Conservation (phyloP, 169 alveolate genomes). For the Plasmodium relictum region DNA sequence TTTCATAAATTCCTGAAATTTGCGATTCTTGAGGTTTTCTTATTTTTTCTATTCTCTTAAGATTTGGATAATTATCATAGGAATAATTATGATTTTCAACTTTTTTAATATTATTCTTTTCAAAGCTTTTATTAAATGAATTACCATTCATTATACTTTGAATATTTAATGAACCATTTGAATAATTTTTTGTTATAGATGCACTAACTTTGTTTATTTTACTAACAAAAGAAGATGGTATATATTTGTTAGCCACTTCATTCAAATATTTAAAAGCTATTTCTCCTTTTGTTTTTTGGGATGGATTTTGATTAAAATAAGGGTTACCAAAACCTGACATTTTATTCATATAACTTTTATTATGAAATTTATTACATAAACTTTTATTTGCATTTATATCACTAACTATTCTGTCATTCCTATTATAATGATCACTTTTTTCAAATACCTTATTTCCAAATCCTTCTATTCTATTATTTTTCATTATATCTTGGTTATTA, state of each 20-base stretch:
- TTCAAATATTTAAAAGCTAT: slow-evolving; percentile 62
- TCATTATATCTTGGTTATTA: slow-evolving; percentile 36
- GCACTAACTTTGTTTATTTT: slow-evolving; percentile 70
- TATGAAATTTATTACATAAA: slow-evolving; percentile 1
- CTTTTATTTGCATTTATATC: background rate
- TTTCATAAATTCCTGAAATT: slow-evolving; percentile 40
- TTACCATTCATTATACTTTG: slow-evolving; percentile 64
- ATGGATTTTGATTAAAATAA: slow-evolving; percentile 62
- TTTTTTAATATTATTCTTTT: slow-evolving; percentile 5
- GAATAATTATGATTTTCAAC: background rate
- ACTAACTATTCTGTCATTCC: background rate
- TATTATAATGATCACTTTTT: background rate
- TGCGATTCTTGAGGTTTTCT: slow-evolving; percentile 48
- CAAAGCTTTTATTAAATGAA: slow-evolving; percentile 28
- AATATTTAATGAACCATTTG: slow-evolving; percentile 67
- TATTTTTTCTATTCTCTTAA: background rate
- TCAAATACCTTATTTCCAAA: slow-evolving; percentile 50
- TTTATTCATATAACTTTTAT: slow-evolving; percentile 36
- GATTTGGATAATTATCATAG: background rate
- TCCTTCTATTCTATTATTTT: slow-evolving; percentile 69
- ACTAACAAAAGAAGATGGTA: slow-evolving; percentile 66
- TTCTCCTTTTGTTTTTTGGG: slow-evolving; percentile 65
- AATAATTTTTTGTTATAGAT: slow-evolving; percentile 49
- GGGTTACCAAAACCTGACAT: slow-evolving; percentile 76
- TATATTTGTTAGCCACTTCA: slow-evolving; percentile 68